Percentiles rank a stretch among this genome's conserved stretches.
These are phyloP conservation scores for Yamadazyma ubonensis DNA, from an alignment of 805 yeast species.

Conservation along the genomic window DNA sequence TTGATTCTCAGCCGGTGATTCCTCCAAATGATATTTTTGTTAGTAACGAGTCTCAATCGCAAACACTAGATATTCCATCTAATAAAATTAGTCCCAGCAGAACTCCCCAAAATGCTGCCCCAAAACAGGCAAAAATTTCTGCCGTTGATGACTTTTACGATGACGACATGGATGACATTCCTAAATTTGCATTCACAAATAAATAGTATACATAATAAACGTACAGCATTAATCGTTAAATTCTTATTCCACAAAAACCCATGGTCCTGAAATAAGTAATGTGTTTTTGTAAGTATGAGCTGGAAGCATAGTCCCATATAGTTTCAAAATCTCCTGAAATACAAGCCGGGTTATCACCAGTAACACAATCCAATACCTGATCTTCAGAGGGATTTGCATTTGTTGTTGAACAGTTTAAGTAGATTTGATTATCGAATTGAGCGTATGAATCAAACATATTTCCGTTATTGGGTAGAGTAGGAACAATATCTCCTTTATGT, in stretches of 20 bases:
- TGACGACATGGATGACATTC: slow-evolving; percentile 32
- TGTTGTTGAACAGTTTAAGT: slow-evolving; percentile 30
- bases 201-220: slow-evolving; percentile 2
- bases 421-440: slow-evolving; percentile 40
- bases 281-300: slow-evolving; percentile 31
- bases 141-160: slow-evolving; percentile 22
- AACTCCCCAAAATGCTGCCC: neutral
- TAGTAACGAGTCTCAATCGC: slow-evolving; percentile 8
- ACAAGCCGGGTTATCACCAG: slow-evolving; percentile 28
- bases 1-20: slow-evolving; percentile 2
- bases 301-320: slow-evolving; percentile 11
- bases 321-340: slow-evolving; percentile 28
- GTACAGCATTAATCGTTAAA: too few relatives aligned
- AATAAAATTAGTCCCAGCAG: slow-evolving; percentile 7
- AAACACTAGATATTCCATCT: slow-evolving; percentile 6
- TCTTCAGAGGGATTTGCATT: slow-evolving; percentile 23
- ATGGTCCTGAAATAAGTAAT: slow-evolving; percentile 37
- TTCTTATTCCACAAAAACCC: slow-evolving; percentile 31
- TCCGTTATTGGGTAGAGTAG: slow-evolving; percentile 29
- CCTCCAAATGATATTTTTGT: slow-evolving; percentile 7
- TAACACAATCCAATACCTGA: slow-evolving; percentile 34
- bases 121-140: too few relatives aligned
- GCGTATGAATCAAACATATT: slow-evolving; percentile 22
- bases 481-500: slow-evolving; percentile 25
- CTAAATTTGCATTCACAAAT: slow-evolving; percentile 32